Percentiles rank a stretch among this genome's conserved stretches.
phyloP scores from a whole-genome alignment of 345 rosid genomes.

The Eucalyptus tenuipes region DNA sequence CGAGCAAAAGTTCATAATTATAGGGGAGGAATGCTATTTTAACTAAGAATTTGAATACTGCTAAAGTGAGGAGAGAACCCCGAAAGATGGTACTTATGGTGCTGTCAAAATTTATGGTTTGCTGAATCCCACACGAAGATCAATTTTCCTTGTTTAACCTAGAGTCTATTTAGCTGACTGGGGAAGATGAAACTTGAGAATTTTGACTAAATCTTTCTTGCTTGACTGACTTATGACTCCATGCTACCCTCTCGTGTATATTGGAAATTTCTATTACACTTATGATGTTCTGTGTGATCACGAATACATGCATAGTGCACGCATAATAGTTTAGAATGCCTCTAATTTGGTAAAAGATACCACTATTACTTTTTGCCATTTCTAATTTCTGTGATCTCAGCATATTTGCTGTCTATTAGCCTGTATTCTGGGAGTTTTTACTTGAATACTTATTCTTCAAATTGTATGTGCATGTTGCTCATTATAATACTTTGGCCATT shows the following conservation, averaged over 20 bases:
- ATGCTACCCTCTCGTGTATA: neutral
- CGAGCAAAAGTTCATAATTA: neutral
- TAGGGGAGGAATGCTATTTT: neutral
- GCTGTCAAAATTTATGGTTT: neutral
- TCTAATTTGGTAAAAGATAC: neutral
- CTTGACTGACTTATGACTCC: neutral
- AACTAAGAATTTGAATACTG: neutral
- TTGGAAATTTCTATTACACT: neutral
- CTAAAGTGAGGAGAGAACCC: neutral
- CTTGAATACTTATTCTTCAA: neutral
- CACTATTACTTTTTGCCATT: neutral
- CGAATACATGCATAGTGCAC: neutral
- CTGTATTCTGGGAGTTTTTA: neutral
- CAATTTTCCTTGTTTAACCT: neutral
- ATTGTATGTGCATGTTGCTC: neutral
- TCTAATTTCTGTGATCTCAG: neutral
- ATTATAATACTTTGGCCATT: neutral
- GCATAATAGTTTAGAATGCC: neutral
- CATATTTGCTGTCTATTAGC: neutral
- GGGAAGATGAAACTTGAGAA: neutral
- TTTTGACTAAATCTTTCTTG: neutral
- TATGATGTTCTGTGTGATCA: neutral
- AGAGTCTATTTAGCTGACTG: neutral
- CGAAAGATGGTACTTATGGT: neutral
- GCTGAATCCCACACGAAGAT: neutral